Evolutionary conservation across 441 rosid species (phyloP).

Genomic region (Codiaeum variegatum): DNA sequence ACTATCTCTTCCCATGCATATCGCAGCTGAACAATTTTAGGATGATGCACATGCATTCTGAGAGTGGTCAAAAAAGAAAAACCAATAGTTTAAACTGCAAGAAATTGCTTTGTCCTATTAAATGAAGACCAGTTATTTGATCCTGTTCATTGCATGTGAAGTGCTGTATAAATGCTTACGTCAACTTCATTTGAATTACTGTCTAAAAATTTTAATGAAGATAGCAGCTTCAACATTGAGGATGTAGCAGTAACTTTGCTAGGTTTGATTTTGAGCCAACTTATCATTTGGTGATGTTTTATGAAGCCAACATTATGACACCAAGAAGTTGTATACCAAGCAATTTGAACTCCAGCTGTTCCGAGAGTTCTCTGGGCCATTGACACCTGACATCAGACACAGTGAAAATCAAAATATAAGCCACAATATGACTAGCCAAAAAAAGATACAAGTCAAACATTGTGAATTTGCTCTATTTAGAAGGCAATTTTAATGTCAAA

Average conservation of each 20-base stretch:
- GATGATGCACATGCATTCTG: neutral
- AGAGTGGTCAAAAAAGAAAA: neutral
- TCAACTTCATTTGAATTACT: neutral
- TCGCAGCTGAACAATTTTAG: neutral
- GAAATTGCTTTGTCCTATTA: neutral
- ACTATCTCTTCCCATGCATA: neutral
- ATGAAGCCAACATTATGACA: neutral
- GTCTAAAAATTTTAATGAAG: neutral
- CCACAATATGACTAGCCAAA: neutral
- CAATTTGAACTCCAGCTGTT: conserved; percentile 72
- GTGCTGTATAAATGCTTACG: neutral
- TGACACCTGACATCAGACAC: conserved; percentile 57
- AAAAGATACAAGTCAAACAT: neutral
- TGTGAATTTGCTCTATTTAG: neutral
- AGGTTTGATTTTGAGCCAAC: neutral
- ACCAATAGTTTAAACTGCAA: neutral
- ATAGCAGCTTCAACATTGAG: neutral
- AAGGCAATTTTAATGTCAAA: neutral
- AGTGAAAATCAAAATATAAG: neutral
- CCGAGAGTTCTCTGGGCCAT: conserved; percentile 93
- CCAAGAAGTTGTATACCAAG: conserved; percentile 40
- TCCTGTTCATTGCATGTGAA: neutral
- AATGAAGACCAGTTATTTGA: neutral
- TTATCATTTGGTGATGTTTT: neutral
- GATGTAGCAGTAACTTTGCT: neutral